Base-by-base conservation (phyloP, 2,329 filamentous ascomycete genomes). In the Amauroascus niger region DNA sequence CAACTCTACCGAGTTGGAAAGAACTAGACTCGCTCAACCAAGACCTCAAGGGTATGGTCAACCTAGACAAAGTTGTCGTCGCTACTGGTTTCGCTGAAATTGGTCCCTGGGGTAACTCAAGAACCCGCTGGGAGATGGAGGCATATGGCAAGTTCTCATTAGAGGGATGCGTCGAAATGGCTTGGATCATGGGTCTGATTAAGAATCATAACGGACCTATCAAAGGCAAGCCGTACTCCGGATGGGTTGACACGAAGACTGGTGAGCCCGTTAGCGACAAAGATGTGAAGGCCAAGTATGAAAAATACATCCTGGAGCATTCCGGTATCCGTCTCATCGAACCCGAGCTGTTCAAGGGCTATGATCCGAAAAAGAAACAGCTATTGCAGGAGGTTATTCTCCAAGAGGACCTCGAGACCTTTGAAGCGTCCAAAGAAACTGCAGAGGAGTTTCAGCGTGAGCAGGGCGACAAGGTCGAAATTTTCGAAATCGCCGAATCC, bases 51-150 rank as follows among this genome's bases (percentile, higher is more conserved):
- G 93, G 90, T 53, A 98, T 98, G 93, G 93, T 98, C 50, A 91
- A 98, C 65, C 82, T 98, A 39, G 93, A 97, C 66, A 96, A 94
- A 78, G 90, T 97, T 4, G 90, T 98, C 16, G 93, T 98, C 44
- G 87, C 98, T 57, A 95, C 93, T 57, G 93, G 93, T 69, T 98
- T 98, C 67, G 82, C 93, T 52, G 93, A 98, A 70, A 83, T 96
- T 57, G 90, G 93, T 14, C 93, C 93, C 6, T 98, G 93, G 94
- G 93, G 93, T 77, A 98, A 97, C 77, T 91, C 93, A 2, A 84
- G 93, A 64, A 98, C 93, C 44, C 84, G 93, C 58, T 98, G 93
- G 93, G 93, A 98, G 76, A 98, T 98, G 91, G 93, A 98, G 71
- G 90, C 93, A 1, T 84, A 90, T 61, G 93, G 93, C 67, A 81